Conservation (phyloP, 1,284 basidiomycete species). For the Violaceomyces palustris region DNA sequence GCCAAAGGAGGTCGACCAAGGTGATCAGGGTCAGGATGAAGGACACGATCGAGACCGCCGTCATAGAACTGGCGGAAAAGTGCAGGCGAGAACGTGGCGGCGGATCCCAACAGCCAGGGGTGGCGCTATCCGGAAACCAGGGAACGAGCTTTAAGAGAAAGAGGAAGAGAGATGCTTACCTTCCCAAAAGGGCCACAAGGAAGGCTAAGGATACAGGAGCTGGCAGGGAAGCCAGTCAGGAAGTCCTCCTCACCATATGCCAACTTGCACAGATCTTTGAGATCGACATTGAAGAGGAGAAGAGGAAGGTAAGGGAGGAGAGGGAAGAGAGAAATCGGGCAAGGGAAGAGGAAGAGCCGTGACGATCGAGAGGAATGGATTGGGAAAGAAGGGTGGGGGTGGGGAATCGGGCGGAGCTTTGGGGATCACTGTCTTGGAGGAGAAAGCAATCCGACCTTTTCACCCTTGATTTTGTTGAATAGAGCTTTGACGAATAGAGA, state of each 20-base stretch:
- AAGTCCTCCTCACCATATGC: constrained; percentile 8
- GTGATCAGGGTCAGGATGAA: constrained; percentile 31
- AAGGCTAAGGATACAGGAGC: not conserved
- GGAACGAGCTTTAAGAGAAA: too few species aligned
- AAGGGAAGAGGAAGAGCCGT: too few species aligned
- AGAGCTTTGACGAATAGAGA: too few species aligned
- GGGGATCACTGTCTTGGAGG: too few species aligned
- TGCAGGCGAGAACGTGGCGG: constrained; percentile 9
- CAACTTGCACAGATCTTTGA: constrained; percentile 25
- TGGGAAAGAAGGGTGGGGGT: too few species aligned
- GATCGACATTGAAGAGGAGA: constrained; percentile 23
- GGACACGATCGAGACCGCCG: constrained; percentile 32
- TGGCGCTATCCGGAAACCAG: constrained; percentile 23
- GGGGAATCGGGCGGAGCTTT: too few species aligned
- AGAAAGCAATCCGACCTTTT: too few species aligned
- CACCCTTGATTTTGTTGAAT: too few species aligned
- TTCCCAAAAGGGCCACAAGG: not conserved
- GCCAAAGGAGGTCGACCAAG: constrained; percentile 23
- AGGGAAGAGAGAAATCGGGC: too few species aligned
- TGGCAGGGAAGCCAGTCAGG: not conserved
- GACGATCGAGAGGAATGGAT: too few species aligned
- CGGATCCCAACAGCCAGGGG: too few species aligned
- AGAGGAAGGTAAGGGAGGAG: constrained; percentile 6
- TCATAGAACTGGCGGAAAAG: constrained; percentile 28
- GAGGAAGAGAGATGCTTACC: constrained; percentile 3